Evolutionary conservation across 2,329 filamentous ascomycete species (phyloP), one percentile per base, ranked within the genome.

Genomic region (Dichotomopilus funicola): DNA sequence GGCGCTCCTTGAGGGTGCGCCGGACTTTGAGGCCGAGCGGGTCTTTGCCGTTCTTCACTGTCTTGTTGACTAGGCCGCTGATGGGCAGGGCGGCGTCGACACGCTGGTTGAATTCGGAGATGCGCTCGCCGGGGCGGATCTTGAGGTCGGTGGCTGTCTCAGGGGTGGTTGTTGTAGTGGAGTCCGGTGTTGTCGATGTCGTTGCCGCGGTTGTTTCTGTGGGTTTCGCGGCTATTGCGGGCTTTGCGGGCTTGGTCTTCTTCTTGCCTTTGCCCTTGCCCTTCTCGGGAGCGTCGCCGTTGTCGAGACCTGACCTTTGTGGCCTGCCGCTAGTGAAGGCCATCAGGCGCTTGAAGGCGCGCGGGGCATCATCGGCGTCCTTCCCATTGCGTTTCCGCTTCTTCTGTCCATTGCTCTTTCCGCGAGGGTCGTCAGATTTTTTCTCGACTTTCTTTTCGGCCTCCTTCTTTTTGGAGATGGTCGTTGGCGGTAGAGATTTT

Each of bases 291-390:
- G 51, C 58, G 38, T 71, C 71, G n/a, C 88, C 88, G 61, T 94
- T 82, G 67, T 95, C 87, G 7, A 95, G 75, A 6, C 86, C 85
- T 8, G 78, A 81, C 5, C 78, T 78, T 8, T 78, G 70, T 58
- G 77, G 80, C 66, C 83, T 85, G n/a, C 82, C 78, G 12, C 75
- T 71, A 42, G 86, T 81, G 62, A 85, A 81, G 37, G 88, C 83
- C 88, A 97, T 94, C 59, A 97, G 74, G 10, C 91, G 85, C 59
- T 83, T 82, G 71, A 99, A 99, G 1, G 88, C 89, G 62, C 89
- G 87, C 0, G 94, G 94, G 1, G 88, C 91, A 72, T 97, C 94
- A 68, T 95, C 85, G 41, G 80, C 75, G 11, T 59, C 52, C 8
- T 43, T 53, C 1, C 60, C 65, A 37, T 68, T 69, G 57, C 72